Percentiles rank a stretch among this genome's conserved stretches.
Conservation (phyloP, 1,139 yeast genomes). For the Kodamaea ohmeri region DNA sequence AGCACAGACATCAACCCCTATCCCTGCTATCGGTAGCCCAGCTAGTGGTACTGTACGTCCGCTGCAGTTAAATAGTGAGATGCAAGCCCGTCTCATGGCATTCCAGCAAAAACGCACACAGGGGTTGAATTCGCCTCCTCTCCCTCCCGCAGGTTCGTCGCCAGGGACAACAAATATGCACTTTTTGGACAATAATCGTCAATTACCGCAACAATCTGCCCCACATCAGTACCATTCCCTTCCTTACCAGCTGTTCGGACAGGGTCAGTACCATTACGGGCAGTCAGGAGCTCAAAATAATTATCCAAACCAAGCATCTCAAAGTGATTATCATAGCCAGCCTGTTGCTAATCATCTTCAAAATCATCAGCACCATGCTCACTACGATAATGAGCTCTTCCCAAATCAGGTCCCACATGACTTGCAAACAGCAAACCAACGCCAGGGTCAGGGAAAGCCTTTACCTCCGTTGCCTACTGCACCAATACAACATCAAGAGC, state of each 20-base stretch:
- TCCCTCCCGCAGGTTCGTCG: slow-evolving; percentile 18
- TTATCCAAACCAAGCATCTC: slow-evolving; percentile 11
- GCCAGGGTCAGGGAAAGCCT: slow-evolving; percentile 21
- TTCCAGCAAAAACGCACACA: slow-evolving; percentile 65
- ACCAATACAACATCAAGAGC: neutral
- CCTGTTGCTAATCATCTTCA: neutral
- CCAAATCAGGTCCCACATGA: neutral
- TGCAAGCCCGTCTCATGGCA: slow-evolving; percentile 73
- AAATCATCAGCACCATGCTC: neutral
- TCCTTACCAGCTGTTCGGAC: neutral
- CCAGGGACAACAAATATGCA: slow-evolving; percentile 10
- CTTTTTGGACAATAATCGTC: neutral
- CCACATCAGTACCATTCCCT: neutral
- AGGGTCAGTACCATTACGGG: neutral
- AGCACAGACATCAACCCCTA: neutral
- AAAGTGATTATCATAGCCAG: slow-evolving; percentile 5
- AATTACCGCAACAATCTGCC: neutral
- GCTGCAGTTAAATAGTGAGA: slow-evolving; percentile 53
- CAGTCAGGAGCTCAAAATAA: slow-evolving; percentile 1
- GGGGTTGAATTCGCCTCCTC: slow-evolving; percentile 22
- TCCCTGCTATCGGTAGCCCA: slow-evolving; percentile 1
- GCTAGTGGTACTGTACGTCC: slow-evolving; percentile 9
- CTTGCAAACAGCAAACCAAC: neutral
- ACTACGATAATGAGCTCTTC: neutral
- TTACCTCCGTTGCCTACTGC: slow-evolving; percentile 31